phyloP scores from a whole-genome alignment of 2,329 filamentous ascomycete genomes.

The Trichoderma citrinoviride region DNA sequence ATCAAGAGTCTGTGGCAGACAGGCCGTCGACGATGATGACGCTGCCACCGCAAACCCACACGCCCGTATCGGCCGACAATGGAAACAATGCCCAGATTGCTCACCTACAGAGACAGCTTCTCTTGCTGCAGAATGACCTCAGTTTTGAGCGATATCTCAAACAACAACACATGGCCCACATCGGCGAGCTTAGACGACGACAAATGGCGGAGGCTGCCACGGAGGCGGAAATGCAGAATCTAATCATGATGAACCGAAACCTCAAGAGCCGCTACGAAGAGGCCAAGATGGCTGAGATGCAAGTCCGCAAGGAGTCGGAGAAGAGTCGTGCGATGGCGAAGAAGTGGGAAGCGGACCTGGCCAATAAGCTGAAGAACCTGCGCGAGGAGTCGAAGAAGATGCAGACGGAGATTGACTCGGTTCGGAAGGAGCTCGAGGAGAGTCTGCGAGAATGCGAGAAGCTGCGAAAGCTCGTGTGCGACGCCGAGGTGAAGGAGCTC shows the following conservation, averaged over 20 bases:
- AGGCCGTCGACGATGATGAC: constrained; percentile 32
- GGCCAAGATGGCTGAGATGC: constrained; percentile 66
- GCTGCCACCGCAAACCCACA: constrained; percentile 30
- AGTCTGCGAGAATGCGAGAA: constrained; percentile 61
- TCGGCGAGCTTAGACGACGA: constrained; percentile 71
- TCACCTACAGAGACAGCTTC: constrained; percentile 69
- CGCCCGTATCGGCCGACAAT: constrained; percentile 35
- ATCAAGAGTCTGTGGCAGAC: constrained; percentile 47
- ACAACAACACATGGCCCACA: constrained; percentile 77
- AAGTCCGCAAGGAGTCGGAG: constrained; percentile 69
- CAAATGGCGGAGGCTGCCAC: constrained; percentile 74
- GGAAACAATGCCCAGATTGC: constrained; percentile 41
- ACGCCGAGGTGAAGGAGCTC: constrained; percentile 66
- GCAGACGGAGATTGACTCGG: constrained; percentile 53
- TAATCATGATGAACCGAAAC: constrained; percentile 72
- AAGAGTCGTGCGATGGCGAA: constrained; percentile 70
- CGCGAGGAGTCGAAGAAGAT: constrained; percentile 69
- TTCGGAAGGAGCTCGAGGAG: constrained; percentile 58
- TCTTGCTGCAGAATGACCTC: constrained; percentile 74
- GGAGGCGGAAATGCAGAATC: constrained; percentile 78
- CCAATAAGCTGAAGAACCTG: constrained; percentile 61
- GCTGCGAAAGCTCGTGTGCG: constrained; percentile 63
- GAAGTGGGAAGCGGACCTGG: constrained; percentile 73
- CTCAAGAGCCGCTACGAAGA: constrained; percentile 71
- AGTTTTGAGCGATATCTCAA: constrained; percentile 83